Conservation (phyloP, 139 green algal genomes). For the Chlorella sp. region DNA sequence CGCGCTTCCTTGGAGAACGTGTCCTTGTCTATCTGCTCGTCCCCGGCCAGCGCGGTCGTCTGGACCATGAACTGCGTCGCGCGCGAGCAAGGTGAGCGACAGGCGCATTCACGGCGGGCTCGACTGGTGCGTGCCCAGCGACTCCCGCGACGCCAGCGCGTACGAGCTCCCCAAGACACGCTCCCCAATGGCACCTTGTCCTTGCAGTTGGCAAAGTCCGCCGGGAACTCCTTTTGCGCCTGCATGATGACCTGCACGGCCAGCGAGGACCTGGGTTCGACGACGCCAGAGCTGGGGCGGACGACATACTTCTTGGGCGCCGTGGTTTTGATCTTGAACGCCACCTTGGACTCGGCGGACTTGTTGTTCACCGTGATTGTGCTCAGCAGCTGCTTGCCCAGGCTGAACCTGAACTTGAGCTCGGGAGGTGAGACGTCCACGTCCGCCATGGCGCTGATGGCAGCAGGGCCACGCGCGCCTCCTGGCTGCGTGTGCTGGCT, state of each 20-base stretch:
- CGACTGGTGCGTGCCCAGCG: too few species aligned
- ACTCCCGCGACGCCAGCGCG: too few species aligned
- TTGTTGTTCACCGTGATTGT: constrained; percentile 45
- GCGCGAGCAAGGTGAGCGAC: too few species aligned
- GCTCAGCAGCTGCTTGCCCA: constrained; percentile 41
- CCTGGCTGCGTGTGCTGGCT: not conserved
- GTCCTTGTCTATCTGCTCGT: constrained; percentile 35
- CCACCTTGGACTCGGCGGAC: constrained; percentile 13
- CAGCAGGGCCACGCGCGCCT: not conserved
- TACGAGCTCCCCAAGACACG: too few species aligned
- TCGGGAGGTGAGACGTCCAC: not conserved
- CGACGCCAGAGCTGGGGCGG: constrained; percentile 42
- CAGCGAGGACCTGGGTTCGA: constrained; percentile 21
- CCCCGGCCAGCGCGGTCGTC: constrained; percentile 26
- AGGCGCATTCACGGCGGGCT: too few species aligned
- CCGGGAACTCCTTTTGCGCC: constrained; percentile 51
- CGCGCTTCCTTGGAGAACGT: constrained; percentile 29
- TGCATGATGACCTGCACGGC: constrained; percentile 42
- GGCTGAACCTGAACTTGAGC: not conserved
- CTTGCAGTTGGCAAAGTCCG: constrained; percentile 49
- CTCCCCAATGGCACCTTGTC: too few species aligned
- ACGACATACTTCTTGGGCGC: constrained; percentile 58
- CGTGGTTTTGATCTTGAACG: constrained; percentile 59
- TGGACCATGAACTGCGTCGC: constrained; percentile 67
- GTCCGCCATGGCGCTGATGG: not conserved